phyloP scores from a whole-genome alignment of 352 stramenopile genomes.

The Phytopythium vexans region DNA sequence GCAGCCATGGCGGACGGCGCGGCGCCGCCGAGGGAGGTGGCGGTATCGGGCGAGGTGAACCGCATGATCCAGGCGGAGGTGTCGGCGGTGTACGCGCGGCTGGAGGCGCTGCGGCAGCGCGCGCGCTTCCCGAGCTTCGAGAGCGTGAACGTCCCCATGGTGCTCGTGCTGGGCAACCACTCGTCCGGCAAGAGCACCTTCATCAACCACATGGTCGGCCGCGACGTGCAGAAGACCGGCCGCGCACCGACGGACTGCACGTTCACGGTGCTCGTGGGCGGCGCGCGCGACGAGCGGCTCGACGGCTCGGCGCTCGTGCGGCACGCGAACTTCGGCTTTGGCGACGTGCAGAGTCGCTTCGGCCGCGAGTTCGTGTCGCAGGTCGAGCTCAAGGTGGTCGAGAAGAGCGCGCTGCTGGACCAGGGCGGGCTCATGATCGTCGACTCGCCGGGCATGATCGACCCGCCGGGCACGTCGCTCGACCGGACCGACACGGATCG shows the following conservation, averaged over 20 bases:
- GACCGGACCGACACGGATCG: conserved; percentile 71
- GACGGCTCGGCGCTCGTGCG: conserved; percentile 72
- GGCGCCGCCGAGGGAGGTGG: conserved; percentile 19
- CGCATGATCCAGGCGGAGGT: conserved; percentile 85
- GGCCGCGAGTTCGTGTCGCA: conserved; percentile 81
- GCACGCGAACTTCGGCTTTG: conserved; percentile 75
- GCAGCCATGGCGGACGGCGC: not conserved
- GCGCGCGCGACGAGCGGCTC: conserved; percentile 63
- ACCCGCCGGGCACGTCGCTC: conserved; percentile 59
- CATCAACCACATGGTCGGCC: conserved; percentile 86
- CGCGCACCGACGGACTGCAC: conserved; percentile 80
- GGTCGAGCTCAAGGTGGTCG: conserved; percentile 82
- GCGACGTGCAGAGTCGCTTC: conserved; percentile 78
- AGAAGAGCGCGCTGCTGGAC: conserved; percentile 61
- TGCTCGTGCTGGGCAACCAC: conserved; percentile 84
- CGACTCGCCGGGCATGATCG: conserved; percentile 87
- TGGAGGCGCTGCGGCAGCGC: conserved; percentile 63
- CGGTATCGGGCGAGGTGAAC: conserved; percentile 72
- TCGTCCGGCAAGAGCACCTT: conserved; percentile 86
- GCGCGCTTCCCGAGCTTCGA: conserved; percentile 79
- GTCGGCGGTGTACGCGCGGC: conserved; percentile 53
- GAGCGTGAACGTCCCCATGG: conserved; percentile 77
- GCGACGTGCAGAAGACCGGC: conserved; percentile 81
- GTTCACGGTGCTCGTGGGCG: conserved; percentile 79
- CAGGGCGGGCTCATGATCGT: conserved; percentile 82